Evolutionary conservation across 2,329 filamentous ascomycete species (phyloP), one percentile per base, ranked within the genome.

Genomic region (Neoscytalidium dimidiatum): DNA sequence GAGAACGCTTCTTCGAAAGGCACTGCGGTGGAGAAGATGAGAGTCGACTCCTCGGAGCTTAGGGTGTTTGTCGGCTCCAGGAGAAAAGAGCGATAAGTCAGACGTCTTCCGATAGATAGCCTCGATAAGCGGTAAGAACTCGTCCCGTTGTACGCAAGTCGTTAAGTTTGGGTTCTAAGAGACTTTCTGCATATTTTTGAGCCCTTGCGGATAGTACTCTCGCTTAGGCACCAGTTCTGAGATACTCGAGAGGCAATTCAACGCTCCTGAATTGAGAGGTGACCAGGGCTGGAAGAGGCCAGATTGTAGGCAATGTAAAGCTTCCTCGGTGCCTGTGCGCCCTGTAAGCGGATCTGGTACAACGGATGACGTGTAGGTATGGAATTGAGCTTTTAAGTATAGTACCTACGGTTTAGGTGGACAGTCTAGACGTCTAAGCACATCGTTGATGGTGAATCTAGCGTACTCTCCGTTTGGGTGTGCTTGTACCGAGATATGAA

Each of bases 271-370:
- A 3, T 28, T 31, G 1, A 77, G 49, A 1, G 71, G 69, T 19
- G n/a, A 68, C 72, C 73, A 75, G 2, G 75, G 75, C 38, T 85
- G 83, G 38, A 81, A 83, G 1, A 75, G 73, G 0, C 82, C 85
- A 0, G 85, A 85, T 2, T 73, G 69, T 0, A 90, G 74, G 35
- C 79, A 81, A 1, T 79, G 73, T 0, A 87, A 66, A 0, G 86
- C 83, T 71, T 90, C 87, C 70, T 91, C 88, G 0, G 81, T 83
- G 0, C 89, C 89, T 0, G 86, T 90, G 0, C 82, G 78, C 0
- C 80, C 75, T 0, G 87, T 90, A 0, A 91, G 78, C 0, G 78
- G 74, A 70, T 91, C 89, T 0, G 85, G 82, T 0, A 90, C 41
- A 0, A 82, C 69, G 31, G 83, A 86, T 0, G 88, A 88, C 0